A percentile compares a stretch with the other conserved stretches of the same genome.
phyloP scores from a whole-genome alignment of 2,329 filamentous ascomycete genomes.

The Mycosphaerella arachidis region DNA sequence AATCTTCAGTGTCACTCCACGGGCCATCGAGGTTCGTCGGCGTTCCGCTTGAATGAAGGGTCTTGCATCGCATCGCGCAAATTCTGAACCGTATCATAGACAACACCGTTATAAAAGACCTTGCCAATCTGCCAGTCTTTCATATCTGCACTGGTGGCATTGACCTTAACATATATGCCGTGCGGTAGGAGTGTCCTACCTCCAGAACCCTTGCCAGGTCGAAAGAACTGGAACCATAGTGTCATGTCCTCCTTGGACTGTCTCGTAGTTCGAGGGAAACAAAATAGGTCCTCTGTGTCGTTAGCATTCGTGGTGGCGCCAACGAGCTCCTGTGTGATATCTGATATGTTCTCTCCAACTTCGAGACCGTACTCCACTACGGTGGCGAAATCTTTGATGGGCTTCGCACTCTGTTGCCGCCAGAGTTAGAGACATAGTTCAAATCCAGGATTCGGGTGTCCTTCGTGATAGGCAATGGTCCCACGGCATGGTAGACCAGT shows the following conservation, averaged over 20 bases:
- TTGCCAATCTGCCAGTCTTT: conserved; percentile 46
- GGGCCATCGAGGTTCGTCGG: conserved; percentile 46
- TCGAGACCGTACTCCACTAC: conserved; percentile 21
- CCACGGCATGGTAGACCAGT: conserved; percentile 45
- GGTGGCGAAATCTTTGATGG: conserved; percentile 26
- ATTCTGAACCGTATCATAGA: conserved; percentile 48
- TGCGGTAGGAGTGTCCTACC: conserved; percentile 45
- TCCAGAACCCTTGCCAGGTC: conserved; percentile 38
- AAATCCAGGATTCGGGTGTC: conserved; percentile 38
- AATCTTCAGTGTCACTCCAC: conserved; percentile 46
- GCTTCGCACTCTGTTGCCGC: conserved; percentile 33
- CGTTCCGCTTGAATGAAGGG: conserved; percentile 45
- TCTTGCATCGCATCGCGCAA: conserved; percentile 44
- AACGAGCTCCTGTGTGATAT: conserved; percentile 46
- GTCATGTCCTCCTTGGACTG: conserved; percentile 42
- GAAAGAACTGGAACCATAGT: conserved; percentile 48
- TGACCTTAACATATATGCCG: conserved; percentile 41
- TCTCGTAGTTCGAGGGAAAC: conserved; percentile 40
- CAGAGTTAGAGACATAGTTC: conserved; percentile 41
- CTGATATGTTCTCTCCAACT: conserved; percentile 35
- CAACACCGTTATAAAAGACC: conserved; percentile 53
- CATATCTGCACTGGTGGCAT: conserved; percentile 49
- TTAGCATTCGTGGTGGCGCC: conserved; percentile 40
- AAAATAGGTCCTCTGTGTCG: conserved; percentile 32
- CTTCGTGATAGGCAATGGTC: conserved; percentile 46